Base-by-base conservation (phyloP, 2,329 filamentous ascomycete genomes). In the Cryphonectria nitschkei region DNA sequence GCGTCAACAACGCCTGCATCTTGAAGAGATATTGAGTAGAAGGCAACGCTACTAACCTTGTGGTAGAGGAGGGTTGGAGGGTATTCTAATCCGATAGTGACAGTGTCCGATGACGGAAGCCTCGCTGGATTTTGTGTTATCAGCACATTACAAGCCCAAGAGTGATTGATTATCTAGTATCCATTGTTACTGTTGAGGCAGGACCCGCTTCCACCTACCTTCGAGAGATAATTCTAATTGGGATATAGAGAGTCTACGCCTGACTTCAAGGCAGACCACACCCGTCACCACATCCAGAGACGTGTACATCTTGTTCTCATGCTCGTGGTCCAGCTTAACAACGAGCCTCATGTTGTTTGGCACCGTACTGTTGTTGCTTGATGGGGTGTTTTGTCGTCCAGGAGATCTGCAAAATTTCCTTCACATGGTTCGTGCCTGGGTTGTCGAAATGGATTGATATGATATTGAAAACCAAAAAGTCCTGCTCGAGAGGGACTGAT, bases 201-300 rank as follows among this genome's bases (percentile, higher is more conserved):
- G 6, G 11, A 4, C 29, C 11, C 16, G 13, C 39, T 26, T 37
- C 8, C 34, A 11, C 64, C 54, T 66, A n/a, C 64, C 64, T 56
- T 66, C 13, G 16, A 66, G n/a, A 13, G 64, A 26, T 22, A 66
- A 66, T 43, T n/a, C 32, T 29, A 66, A 54, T 22, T 56, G 46
- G 16, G 64, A 56, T 14, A 66, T 41, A 8, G 46, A 34, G 2
- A 66, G 50, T 26, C 32, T 66, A 16, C 39, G 34, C 13, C 29
- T 26, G 4, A 66, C 22, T 32, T 66, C 32, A 16, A 66, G 32
- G 50, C 52, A 66, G 39, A 66, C 64, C 16, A 29, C 32, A 13
- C 64, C 64, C n/a, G 64, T 56, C 6, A 66, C 46, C 16, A 66
- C 50, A 39, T 66, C 64, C 13, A 52, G 22, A 26, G 46, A 66